Percentiles rank a stretch among this genome's conserved stretches.
phyloP scores from a whole-genome alignment of 176 grass and related monocot genomes.

The Lolium rigidum region DNA sequence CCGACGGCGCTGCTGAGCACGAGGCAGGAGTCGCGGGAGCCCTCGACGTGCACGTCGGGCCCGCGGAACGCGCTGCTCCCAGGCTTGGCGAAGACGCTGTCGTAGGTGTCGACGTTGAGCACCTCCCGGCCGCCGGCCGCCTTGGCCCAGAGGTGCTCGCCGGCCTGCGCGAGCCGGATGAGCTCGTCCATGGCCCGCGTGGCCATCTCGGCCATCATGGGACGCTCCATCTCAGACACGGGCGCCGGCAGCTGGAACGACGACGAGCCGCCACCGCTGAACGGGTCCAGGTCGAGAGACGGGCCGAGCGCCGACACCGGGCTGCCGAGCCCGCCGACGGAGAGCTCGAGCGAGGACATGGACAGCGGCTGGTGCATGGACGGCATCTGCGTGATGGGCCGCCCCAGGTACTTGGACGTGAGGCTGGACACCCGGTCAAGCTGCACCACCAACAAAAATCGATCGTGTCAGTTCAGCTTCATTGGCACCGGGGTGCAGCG shows the following conservation, averaged over 20 bases:
- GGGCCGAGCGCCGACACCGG: conserved; percentile 47
- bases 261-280: conserved; percentile 50
- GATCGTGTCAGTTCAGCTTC: neutral
- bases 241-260: conserved; percentile 54
- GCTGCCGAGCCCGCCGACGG: conserved; percentile 64
- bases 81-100: conserved; percentile 68
- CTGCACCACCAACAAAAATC: conserved; percentile 37
- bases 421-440: conserved; percentile 81
- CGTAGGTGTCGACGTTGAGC: conserved; percentile 68
- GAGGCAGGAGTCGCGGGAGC: conserved; percentile 69
- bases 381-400: conserved; percentile 82
- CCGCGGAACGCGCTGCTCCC: conserved; percentile 53
- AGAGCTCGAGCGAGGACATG: conserved; percentile 88
- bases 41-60: conserved; percentile 67
- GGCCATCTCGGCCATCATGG: conserved; percentile 77
- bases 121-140: conserved; percentile 51
- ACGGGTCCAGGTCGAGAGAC: conserved; percentile 81
- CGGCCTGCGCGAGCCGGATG: conserved; percentile 69
- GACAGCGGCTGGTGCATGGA: conserved; percentile 64
- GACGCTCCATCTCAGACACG: conserved; percentile 75
- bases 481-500: too few species aligned
- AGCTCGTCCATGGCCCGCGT: conserved; percentile 85
- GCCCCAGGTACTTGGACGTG: conserved; percentile 85
- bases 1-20: conserved; percentile 64
- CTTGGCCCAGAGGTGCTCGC: conserved; percentile 76